Evolutionary conservation across 805 yeast species (phyloP), one percentile per base, ranked within the genome.

Genomic region (Cyberlindnera americana): DNA sequence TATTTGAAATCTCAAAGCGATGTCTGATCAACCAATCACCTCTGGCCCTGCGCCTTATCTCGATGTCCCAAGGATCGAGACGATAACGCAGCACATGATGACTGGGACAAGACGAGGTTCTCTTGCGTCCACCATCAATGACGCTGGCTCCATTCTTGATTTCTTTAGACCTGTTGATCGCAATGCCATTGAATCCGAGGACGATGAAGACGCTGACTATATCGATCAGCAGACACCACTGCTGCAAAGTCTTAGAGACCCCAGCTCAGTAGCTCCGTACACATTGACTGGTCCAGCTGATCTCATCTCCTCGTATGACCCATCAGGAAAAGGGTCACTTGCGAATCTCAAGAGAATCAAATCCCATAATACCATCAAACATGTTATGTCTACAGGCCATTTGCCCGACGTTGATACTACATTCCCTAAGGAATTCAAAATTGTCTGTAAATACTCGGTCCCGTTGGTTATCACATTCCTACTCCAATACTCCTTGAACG

Each of bases 381-480:
- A 55, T 29, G 53, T 54, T 9, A 44, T 53, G 9, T 46, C 48
- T 17, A 50, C 53, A 8, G 61, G 61, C 10, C 35, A 41, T 0
- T 27, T 56, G 4, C 59, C 59, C 13, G 54, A 46, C 1, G 27
- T 48, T 10, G 54, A 52, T 24, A 53, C 59, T 2, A 17, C 50
- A 3, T 15, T 38, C 4, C 70, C 68, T 48, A 67, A 72, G 37
- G 79, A 75, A 29, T 63, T 69, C 28, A 68, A 60, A 38, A 72
- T 59, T 3, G 43, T 67, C 23, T 41, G 56, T 3, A 64, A 42
- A 54, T 75, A 63, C 64, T 77, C 87, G 0, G 49, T 78, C 22
- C 91, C 91, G 0, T 61, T 83, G 50, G 68, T 81, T 15, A 62
- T 80, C 36, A 83, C 91, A 0, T 83, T 83, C 50, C 56, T 83